Evolutionary conservation across 2,329 filamentous ascomycete species (phyloP).

Genomic region (Fusarium guadeloupense): DNA sequence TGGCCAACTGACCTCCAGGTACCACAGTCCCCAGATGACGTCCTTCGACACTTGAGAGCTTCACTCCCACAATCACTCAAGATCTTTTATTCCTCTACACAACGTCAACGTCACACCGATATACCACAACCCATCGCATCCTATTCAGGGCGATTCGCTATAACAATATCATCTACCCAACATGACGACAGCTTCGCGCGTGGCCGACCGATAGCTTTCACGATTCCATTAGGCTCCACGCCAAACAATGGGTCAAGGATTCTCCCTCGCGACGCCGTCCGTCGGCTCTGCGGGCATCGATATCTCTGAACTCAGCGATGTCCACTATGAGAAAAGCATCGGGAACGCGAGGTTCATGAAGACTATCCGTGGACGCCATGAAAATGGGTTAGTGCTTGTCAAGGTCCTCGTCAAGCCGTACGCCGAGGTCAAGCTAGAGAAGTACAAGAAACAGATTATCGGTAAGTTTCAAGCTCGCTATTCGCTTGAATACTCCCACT

Average conservation of each 20-base stretch:
- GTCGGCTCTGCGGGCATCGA: conserved; percentile 94
- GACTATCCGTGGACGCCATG: conserved; percentile 88
- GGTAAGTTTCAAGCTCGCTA: conserved; percentile 58
- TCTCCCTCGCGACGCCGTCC: conserved; percentile 90
- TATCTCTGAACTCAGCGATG: conserved; percentile 87
- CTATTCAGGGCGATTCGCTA: background rate
- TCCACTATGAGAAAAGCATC: conserved; percentile 91
- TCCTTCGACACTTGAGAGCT: conserved; percentile 15
- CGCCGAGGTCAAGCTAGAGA: conserved; percentile 78
- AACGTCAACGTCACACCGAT: background rate
- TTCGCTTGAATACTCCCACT: background rate
- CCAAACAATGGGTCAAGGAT: conserved; percentile 87
- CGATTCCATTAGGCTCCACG: conserved; percentile 26
- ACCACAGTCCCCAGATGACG: conserved; percentile 25
- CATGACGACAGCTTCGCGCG: conserved; percentile 38
- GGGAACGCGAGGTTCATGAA: conserved; percentile 96
- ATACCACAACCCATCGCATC: background rate
- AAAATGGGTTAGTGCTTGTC: conserved; percentile 89
- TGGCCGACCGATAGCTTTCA: conserved; percentile 39
- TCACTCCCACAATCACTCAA: conserved; percentile 8
- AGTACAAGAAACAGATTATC: conserved; percentile 80
- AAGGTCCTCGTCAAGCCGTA: conserved; percentile 96
- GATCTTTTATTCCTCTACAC: background rate
- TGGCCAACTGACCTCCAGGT: conserved; percentile 10
- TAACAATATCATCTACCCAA: conserved; percentile 21